Conservation (phyloP, 2,329 filamentous ascomycete species). For the Gyromitra esculenta region DNA sequence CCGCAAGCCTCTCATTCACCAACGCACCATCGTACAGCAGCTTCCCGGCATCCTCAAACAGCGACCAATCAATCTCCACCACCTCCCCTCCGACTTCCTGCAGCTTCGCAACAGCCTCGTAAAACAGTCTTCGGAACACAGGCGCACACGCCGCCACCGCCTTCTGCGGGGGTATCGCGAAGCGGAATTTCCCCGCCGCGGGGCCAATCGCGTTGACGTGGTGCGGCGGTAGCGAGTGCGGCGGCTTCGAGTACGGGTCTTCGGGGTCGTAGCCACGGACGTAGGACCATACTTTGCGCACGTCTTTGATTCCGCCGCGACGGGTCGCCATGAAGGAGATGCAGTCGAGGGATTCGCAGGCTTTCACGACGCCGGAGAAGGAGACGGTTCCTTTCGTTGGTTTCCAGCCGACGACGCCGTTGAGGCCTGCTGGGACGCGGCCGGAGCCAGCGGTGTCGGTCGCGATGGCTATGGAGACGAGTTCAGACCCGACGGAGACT, state of each 20-base stretch:
- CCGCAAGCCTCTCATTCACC: slow-evolving; percentile 67
- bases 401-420: slow-evolving; percentile 66
- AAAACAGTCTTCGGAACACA: slow-evolving; percentile 62
- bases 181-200: slow-evolving; percentile 61
- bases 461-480: slow-evolving; percentile 68
- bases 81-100: slow-evolving; percentile 62
- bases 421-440: slow-evolving; percentile 67
- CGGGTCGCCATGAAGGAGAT: slow-evolving; percentile 66
- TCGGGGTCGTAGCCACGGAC: slow-evolving; percentile 64
- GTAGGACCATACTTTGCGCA: slow-evolving; percentile 64
- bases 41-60: slow-evolving; percentile 66
- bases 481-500: slow-evolving; percentile 66
- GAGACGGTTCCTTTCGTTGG: slow-evolving; percentile 67
- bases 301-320: slow-evolving; percentile 63
- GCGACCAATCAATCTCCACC: slow-evolving; percentile 63
- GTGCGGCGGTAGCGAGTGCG: slow-evolving; percentile 37
- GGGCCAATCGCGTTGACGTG: slow-evolving; percentile 54
- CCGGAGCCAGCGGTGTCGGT: slow-evolving; percentile 69
- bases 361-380: slow-evolving; percentile 65
- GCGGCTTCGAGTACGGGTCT: slow-evolving; percentile 60
- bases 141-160: slow-evolving; percentile 63
- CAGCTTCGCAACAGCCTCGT: slow-evolving; percentile 61
- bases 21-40: slow-evolving; percentile 69
- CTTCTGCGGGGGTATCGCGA: slow-evolving; percentile 64
- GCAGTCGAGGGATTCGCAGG: slow-evolving; percentile 69